phyloP scores from a whole-genome alignment of 495 filamentous ascomycete genomes.

The Aspergillus ostianus region DNA sequence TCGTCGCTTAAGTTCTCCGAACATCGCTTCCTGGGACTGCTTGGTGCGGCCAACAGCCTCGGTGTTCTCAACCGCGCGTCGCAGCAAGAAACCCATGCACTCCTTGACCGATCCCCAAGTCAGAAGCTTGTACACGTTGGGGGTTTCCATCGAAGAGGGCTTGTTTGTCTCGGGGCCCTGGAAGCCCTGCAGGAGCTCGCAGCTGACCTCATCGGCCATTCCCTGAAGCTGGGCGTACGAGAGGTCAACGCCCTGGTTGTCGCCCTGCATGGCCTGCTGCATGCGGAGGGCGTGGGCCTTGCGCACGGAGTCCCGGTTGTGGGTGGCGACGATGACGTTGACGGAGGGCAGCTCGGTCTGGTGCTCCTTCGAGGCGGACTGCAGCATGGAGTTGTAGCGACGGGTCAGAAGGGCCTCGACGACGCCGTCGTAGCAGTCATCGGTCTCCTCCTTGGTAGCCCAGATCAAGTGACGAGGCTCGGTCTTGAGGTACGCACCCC shows the following conservation, averaged over 20 bases:
- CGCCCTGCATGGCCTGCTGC: slow-evolving; percentile 42
- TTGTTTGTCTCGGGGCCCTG: slow-evolving; percentile 25
- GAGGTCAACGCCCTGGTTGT: slow-evolving; percentile 54
- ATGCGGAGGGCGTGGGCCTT: slow-evolving; percentile 63
- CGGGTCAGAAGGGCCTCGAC: slow-evolving; percentile 57
- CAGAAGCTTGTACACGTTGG: slow-evolving; percentile 80
- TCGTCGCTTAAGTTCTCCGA: slow-evolving; percentile 65
- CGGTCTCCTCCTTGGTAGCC: slow-evolving; percentile 79
- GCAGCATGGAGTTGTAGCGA: slow-evolving; percentile 51
- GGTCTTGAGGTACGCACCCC: slow-evolving; percentile 82
- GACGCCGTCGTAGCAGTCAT: slow-evolving; percentile 61
- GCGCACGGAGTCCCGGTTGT: slow-evolving; percentile 80
- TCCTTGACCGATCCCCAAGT: slow-evolving; percentile 90
- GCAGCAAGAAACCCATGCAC: slow-evolving; percentile 88
- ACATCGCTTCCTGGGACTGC: slow-evolving; percentile 73
- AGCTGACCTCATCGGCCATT: slow-evolving; percentile 95
- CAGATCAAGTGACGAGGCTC: slow-evolving; percentile 80
- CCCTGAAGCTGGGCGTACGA: slow-evolving; percentile 91
- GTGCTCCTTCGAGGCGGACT: slow-evolving; percentile 32
- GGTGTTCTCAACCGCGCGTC: slow-evolving; percentile 86
- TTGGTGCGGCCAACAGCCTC: slow-evolving; percentile 79
- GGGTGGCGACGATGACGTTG: slow-evolving; percentile 80
- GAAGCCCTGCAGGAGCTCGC: slow-evolving; percentile 66
- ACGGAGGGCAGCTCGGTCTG: slow-evolving; percentile 56
- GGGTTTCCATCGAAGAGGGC: slow-evolving; percentile 37